These are phyloP conservation scores for Tulasnella sp. DNA, from an alignment of 768 basidiomycete genomes.

Conservation along the genomic window DNA sequence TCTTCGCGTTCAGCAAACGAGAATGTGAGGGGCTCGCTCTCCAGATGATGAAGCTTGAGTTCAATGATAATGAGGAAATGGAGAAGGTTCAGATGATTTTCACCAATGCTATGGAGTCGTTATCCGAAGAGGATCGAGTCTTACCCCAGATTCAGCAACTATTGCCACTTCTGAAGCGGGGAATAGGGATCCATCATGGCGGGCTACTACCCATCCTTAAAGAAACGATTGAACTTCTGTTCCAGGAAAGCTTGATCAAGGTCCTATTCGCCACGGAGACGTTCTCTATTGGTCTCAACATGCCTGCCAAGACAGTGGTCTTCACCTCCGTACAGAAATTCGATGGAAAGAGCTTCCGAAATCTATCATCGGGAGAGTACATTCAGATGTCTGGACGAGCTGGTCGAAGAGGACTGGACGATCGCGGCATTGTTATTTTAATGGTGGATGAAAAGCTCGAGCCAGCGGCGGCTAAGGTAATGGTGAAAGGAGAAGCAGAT, in stretches of 20 bases:
- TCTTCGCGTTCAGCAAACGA: conserved; percentile 96
- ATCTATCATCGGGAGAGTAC: conserved; percentile 89
- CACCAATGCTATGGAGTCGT: conserved; percentile 83
- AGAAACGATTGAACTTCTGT: conserved; percentile 97
- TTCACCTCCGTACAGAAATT: conserved; percentile 94
- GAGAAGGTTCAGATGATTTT: conserved; percentile 79
- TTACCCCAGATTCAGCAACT: conserved; percentile 90
- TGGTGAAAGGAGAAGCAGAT: conserved; percentile 98
- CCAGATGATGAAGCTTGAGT: conserved; percentile 87
- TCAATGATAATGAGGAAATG: conserved; percentile 86
- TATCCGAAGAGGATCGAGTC: conserved; percentile 73
- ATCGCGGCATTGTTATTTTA: conserved; percentile 98
- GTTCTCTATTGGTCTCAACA: conserved; percentile 94
- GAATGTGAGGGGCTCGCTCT: conserved; percentile 92
- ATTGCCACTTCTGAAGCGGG: conserved; percentile 82
- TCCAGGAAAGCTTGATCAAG: conserved; percentile 96
- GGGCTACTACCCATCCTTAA: conserved; percentile 94
- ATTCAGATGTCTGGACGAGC: conserved; percentile 99
- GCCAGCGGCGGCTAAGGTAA: conserved; percentile 77
- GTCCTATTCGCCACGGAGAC: conserved; percentile 98
- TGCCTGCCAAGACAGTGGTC: conserved; percentile 99
- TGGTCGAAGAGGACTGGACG: conserved; percentile 90
- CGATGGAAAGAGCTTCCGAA: conserved; percentile 88
- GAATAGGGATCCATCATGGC: conserved; percentile 96
- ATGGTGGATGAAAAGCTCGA: conserved; percentile 99